Conservation (phyloP, 2,329 filamentous ascomycete species). For the Fonsecaea multimorphosa region DNA sequence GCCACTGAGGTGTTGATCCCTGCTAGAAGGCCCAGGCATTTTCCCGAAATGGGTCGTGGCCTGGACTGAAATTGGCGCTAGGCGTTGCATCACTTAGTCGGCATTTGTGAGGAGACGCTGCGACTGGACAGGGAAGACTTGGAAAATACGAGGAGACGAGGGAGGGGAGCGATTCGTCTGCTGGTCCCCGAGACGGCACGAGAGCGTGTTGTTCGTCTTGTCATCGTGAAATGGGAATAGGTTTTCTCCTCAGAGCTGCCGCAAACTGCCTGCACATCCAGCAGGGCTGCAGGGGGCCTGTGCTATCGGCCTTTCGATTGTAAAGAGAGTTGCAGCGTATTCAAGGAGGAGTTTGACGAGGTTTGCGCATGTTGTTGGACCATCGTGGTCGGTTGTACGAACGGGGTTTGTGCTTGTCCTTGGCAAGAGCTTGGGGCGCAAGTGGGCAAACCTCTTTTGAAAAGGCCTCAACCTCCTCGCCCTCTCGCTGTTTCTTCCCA, state of each 20-base stretch:
- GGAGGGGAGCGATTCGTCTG: not conserved
- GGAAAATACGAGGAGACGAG: not conserved
- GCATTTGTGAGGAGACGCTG: not conserved
- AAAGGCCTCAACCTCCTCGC: not conserved
- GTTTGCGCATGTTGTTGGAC: not conserved
- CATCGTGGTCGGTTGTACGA: not conserved
- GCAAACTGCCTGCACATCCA: not conserved
- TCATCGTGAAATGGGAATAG: not conserved
- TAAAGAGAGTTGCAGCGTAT: not conserved
- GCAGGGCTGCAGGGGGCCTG: not conserved
- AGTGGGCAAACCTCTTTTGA: constrained; percentile 2
- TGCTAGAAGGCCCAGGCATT: not conserved
- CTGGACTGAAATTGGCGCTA: not conserved
- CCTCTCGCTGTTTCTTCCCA: not conserved
- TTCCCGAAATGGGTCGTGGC: not conserved
- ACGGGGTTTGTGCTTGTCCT: not conserved
- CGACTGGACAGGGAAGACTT: not conserved
- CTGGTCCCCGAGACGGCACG: not conserved
- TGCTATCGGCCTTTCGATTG: not conserved
- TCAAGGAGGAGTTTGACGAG: not conserved
- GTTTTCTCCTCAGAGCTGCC: not conserved
- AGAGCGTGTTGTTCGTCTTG: not conserved
- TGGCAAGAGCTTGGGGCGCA: not conserved
- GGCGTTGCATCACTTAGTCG: not conserved
- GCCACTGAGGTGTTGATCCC: not conserved